Percentiles rank a stretch among this genome's conserved stretches.
Conservation (phyloP, 495 filamentous ascomycete species). For the Hypoxylon lenormandii region DNA sequence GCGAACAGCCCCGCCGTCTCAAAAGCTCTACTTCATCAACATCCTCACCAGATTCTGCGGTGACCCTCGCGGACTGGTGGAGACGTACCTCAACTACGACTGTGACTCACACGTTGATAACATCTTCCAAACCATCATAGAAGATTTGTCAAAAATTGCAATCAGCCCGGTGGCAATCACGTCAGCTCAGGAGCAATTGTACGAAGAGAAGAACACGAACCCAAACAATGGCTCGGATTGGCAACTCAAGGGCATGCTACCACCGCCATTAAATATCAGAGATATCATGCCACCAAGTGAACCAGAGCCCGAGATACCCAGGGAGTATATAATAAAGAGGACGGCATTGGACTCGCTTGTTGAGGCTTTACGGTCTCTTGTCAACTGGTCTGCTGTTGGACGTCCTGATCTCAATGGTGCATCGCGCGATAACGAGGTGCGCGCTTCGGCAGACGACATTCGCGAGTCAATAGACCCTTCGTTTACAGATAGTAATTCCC, state of each 20-base stretch:
- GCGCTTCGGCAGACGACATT: conserved; percentile 77
- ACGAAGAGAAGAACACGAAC: conserved; percentile 79
- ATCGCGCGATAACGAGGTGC: conserved; percentile 65
- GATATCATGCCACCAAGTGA: conserved; percentile 72
- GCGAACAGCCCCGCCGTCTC: conserved; percentile 83
- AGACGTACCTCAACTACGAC: conserved; percentile 98
- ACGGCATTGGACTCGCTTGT: conserved; percentile 88
- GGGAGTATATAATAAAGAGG: conserved; percentile 88
- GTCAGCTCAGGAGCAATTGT: conserved; percentile 81
- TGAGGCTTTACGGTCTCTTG: conserved; percentile 85
- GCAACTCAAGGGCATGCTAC: conserved; percentile 84
- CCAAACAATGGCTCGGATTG: conserved; percentile 72
- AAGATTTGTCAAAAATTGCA: conserved; percentile 87
- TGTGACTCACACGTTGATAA: conserved; percentile 96
- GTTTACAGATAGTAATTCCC: conserved; percentile 60
- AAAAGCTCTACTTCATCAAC: conserved; percentile 91
- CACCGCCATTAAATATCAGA: conserved; percentile 83
- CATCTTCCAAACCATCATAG: conserved; percentile 93
- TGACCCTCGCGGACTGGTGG: conserved; percentile 89
- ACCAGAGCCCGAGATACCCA: conserved; percentile 75
- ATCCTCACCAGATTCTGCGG: conserved; percentile 83
- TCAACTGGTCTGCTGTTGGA: conserved; percentile 81
- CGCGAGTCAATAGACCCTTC: conserved; percentile 83
- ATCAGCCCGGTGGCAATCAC: conserved; percentile 79
- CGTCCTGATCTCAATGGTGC: conserved; percentile 69